A percentile compares a stretch with the other conserved stretches of the same genome.
Conservation (phyloP, 129 eudicot species). For the Flaveria trinervia region DNA sequence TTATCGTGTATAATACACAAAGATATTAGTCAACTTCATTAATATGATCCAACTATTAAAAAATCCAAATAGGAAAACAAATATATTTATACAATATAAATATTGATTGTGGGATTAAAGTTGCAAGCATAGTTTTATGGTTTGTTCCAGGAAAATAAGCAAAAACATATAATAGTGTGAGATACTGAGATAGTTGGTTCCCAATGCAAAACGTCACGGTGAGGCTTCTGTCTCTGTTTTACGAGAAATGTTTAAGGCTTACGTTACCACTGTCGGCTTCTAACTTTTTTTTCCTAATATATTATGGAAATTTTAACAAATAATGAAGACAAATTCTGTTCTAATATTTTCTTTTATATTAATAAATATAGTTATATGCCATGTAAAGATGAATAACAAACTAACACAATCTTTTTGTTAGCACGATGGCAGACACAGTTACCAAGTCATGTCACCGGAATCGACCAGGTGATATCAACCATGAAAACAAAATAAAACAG, state of each 20-base stretch:
- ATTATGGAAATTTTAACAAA: background rate
- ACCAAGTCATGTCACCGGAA: conserved; percentile 28
- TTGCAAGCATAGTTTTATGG: background rate
- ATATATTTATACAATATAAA: background rate
- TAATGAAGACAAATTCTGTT: background rate
- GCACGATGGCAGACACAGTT: conserved; percentile 33
- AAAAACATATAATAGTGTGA: conserved; percentile 29
- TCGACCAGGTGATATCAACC: background rate
- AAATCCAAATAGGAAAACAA: too few relatives aligned
- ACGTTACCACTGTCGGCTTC: conserved; percentile 40
- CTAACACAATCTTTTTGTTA: background rate
- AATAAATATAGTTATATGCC: background rate
- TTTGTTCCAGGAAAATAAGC: conserved; percentile 18
- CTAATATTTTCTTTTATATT: background rate
- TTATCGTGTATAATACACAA: too few relatives aligned
- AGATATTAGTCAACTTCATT: too few relatives aligned
- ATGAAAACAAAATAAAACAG: conserved; percentile 3
- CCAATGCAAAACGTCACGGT: conserved; percentile 50
- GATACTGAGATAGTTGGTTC: conserved; percentile 35
- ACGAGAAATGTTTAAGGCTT: conserved; percentile 18
- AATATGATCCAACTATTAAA: too few relatives aligned
- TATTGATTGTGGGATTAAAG: background rate
- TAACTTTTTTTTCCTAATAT: background rate
- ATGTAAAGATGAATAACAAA: background rate
- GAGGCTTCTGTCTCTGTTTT: conserved; percentile 22